Conservation (phyloP, 1,284 basidiomycete species). For the Cryptococcus wingfieldii region DNA sequence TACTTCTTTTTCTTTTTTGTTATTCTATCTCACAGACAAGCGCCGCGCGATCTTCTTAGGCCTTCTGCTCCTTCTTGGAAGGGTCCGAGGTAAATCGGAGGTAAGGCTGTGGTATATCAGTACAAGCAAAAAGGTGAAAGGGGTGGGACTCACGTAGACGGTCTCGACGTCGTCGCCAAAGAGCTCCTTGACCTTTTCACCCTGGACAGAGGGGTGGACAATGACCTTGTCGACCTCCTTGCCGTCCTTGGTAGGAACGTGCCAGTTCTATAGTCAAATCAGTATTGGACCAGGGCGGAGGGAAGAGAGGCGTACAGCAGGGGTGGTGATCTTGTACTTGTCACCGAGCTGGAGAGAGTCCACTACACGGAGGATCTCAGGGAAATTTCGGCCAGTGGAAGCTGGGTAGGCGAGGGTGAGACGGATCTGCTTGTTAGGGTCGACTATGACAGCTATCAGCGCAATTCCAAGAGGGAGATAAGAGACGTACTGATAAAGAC, state of each 20-base stretch:
- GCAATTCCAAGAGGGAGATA: too few species aligned
- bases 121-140: neutral
- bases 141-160: conserved; percentile 44
- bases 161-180: conserved; percentile 52
- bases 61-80: conserved; percentile 21
- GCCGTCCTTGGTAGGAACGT: conserved; percentile 60
- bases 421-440: conserved; percentile 87
- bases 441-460: conserved; percentile 51
- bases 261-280: neutral
- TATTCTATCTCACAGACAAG: too few species aligned
- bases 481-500: conserved; percentile 68
- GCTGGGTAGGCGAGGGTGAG: conserved; percentile 88
- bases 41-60: neutral
- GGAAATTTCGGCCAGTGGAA: conserved; percentile 63
- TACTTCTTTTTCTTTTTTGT: too few species aligned
- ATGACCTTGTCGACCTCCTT: conserved; percentile 89
- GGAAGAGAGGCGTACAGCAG: conserved; percentile 7
- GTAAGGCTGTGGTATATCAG: conserved; percentile 47
- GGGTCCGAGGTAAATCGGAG: conserved; percentile 52
- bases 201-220: conserved; percentile 79
- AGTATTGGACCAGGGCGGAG: conserved; percentile 37
- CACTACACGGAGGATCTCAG: conserved; percentile 79
- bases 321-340: conserved; percentile 58
- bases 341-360: conserved; percentile 91
- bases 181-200: conserved; percentile 77